Evolutionary conservation across 768 basidiomycete genomes (phyloP), one percentile per base, ranked within the genome.

Genomic region (Russula sp.): DNA sequence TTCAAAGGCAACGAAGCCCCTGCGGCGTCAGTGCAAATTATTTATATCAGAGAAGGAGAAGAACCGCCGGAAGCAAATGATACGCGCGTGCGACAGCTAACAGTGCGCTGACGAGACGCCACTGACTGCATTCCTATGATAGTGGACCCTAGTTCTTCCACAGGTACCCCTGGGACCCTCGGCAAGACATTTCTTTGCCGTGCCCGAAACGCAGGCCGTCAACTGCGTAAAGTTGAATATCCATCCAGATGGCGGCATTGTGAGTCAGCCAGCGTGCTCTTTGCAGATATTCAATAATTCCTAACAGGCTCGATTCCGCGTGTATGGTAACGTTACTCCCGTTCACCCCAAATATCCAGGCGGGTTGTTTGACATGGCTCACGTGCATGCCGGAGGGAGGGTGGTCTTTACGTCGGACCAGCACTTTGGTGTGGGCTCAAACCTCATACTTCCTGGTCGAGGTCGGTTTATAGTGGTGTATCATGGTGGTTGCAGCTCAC

Each of bases 181-280:
- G 66, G 87, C 89, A n/a, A 82, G 88, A 59, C 97, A 99, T 74
- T 80, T 98, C 38, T 98, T 98, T 81, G 83, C 83, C 64, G 80
- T 94, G 48, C 72, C 84, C 18, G 72, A 78, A 14, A 83, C 84
- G 0, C 61, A 73, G 2, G 72, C 75, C 14, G 80, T 82, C 62
- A 95, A 88, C 66, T 90, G 89, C 74, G 86, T 99, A 63, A 97
- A 92, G 75, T 84, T 99, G 26, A 87, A 89, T 69, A 94, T 96
- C 84, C 93, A 94, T 76, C 97, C 97, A 3, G 97, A 99, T 71
- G 97, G 97, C 46, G 97, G 97, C 3, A 94, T 98, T 72, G 94
- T 94, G 72, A 77, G 88, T 79, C 49, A 56, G 20, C 32, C 53
- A 26, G 67, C 63, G 46, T 20, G 13, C 57, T 61, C 73, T 44